phyloP scores from a whole-genome alignment of 208 protist genomes.

The Plasmodiophora brassicae region DNA sequence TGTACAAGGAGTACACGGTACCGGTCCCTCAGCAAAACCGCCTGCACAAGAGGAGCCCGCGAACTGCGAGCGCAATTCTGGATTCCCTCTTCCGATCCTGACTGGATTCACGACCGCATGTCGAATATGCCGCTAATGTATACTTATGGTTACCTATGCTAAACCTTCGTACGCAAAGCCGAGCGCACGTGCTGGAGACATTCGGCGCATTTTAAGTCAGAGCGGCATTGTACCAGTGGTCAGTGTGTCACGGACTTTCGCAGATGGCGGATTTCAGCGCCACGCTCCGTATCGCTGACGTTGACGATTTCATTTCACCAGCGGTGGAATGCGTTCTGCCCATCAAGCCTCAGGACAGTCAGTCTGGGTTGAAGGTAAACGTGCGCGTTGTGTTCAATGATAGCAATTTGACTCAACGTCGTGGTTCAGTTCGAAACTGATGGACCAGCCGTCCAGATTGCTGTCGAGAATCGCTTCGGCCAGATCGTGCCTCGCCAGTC shows the following conservation, averaged over 20 bases:
- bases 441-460: not conserved
- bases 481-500: not conserved
- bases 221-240: no score
- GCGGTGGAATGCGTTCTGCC: not conserved
- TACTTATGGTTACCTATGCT: no score
- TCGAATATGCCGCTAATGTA: no score
- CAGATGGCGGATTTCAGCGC: not conserved
- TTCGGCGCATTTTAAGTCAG: no score
- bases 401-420: not conserved
- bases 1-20: not conserved
- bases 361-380: not conserved
- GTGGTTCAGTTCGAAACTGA: not conserved
- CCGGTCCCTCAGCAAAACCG: no score
- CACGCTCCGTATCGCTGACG: not conserved
- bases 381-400: not conserved
- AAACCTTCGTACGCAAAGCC: no score
- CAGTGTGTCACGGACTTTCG: no score
- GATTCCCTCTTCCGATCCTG: no score
- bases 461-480: not conserved
- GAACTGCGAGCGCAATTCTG: no score
- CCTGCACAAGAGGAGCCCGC: no score
- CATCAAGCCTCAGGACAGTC: not conserved
- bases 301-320: conserved; percentile 30
- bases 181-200: no score
- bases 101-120: no score